Evolutionary conservation across 2,329 filamentous ascomycete species (phyloP), one percentile per base, ranked within the genome.

Genomic region (Aspergillus sp.): DNA sequence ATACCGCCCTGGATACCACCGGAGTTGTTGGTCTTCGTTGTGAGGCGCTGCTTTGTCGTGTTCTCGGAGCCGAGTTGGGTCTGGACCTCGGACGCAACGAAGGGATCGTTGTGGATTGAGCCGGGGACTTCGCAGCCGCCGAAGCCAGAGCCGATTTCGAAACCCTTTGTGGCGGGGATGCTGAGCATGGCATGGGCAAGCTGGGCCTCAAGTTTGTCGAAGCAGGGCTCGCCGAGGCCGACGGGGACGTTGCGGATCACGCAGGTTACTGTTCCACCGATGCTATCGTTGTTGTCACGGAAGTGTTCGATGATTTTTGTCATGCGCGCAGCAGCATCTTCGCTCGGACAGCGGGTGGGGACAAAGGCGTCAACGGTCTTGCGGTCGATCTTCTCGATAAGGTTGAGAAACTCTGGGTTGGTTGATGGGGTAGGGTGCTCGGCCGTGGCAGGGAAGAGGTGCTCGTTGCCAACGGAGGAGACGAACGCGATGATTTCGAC

Each of bases 1-100:
- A 98, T 98, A 52, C 93, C 93, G 43, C 93, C 95, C 79, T 98
- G 93, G 66, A 98, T 91, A 62, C 93, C 95, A 12, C 93, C 93
- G 2, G 89, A 93, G 81, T 96, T 92, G 81, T 98, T 98, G 24
- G 93, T 97, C 80, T 89, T 90, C 55, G 93, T 97, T 8, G 87
- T 88, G 53, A 97, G 83, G 61, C 81, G 83, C 17, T 89, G 85
- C 57, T 30, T 65, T 59, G 58, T 60, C 47, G 56, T 52, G 45
- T 47, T 62, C n/a, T 54, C 51, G 56, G 38, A 39, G 42, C 61
- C 63, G 18, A 56, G 45, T 26, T 59, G 61, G 44, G 66, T 63
- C 9, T 57, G 56, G 9, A 62, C 63, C 42, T 61, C 59, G 13
- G 85, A 80, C 55, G 82, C 81, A 64, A 93, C 79, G 76, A 96